These are phyloP conservation scores for Fusarium brachygibbosum DNA, from an alignment of 2,329 filamentous ascomycete genomes.

Conservation along the genomic window DNA sequence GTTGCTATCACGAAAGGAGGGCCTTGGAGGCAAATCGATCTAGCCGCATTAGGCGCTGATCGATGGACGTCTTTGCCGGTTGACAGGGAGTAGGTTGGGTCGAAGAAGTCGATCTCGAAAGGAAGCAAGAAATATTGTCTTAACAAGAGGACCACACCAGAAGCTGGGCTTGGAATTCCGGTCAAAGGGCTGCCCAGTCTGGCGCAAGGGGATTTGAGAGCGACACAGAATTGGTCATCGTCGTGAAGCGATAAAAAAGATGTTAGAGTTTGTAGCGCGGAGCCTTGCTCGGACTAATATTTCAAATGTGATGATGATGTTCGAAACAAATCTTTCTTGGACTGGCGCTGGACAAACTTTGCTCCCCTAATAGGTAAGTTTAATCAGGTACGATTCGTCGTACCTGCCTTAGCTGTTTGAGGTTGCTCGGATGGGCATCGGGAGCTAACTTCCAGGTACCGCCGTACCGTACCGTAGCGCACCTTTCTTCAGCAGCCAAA, in stretches of 20 bases:
- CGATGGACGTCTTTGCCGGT: constrained; percentile 18
- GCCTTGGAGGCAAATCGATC: background rate
- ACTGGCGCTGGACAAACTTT: constrained; percentile 8
- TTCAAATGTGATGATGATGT: constrained; percentile 14
- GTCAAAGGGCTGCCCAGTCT: background rate
- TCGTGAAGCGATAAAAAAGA: background rate
- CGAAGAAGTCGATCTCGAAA: constrained; percentile 14
- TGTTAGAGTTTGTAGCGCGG: background rate
- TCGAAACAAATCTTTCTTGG: constrained; percentile 29
- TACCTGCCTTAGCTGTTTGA: constrained; percentile 39
- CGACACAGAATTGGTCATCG: background rate
- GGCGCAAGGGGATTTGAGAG: constrained; percentile 9
- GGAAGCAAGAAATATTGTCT: constrained; percentile 11
- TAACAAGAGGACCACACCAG: background rate
- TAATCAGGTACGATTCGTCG: constrained; percentile 15
- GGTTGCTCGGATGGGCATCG: constrained; percentile 24
- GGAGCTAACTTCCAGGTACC: constrained; percentile 30
- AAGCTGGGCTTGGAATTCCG: constrained; percentile 22
- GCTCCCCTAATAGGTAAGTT: constrained; percentile 3
- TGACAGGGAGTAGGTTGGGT: constrained; percentile 27
- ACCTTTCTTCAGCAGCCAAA: constrained; percentile 10
- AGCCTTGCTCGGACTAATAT: constrained; percentile 2
- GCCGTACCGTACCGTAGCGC: constrained; percentile 5
- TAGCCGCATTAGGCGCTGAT: constrained; percentile 32
- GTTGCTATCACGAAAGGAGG: background rate